Evolutionary conservation across 139 green algal species (phyloP).

Genomic region (Chlorella sp.): DNA sequence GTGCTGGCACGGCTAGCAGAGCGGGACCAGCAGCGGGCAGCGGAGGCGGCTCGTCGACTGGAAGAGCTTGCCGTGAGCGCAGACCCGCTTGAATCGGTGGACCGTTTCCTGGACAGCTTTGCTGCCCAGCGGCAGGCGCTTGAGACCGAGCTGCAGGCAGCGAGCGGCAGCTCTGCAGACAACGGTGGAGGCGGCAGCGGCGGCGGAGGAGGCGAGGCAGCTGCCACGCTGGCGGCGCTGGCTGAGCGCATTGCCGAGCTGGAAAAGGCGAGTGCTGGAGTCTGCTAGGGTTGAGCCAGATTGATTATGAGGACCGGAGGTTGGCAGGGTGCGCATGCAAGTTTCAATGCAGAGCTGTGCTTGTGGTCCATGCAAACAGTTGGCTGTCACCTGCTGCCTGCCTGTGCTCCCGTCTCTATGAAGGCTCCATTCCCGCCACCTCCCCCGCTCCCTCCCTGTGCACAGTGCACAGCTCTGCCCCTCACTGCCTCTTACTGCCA

Average conservation of each 20-base stretch:
- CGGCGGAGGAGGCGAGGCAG: neutral
- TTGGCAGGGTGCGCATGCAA: neutral
- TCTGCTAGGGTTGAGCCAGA: neutral
- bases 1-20: slow-evolving; percentile 35
- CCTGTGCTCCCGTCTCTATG: neutral
- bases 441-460: neutral
- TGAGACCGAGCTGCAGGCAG: slow-evolving; percentile 1
- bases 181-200: neutral
- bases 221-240: neutral
- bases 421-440: no score
- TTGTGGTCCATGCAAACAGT: no score
- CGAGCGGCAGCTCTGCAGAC: neutral
- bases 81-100: slow-evolving; percentile 26
- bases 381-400: neutral
- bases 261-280: slow-evolving; percentile 13
- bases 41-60: neutral
- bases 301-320: neutral
- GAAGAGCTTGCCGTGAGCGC: slow-evolving; percentile 10
- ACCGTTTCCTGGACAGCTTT: slow-evolving; percentile 37
- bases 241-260: neutral
- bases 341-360: neutral
- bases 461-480: no score
- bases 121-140: neutral
- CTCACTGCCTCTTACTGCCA: neutral
- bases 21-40: slow-evolving; percentile 16